Conservation (phyloP, 176 grass and related monocot species). For the Triticum monococcum region DNA sequence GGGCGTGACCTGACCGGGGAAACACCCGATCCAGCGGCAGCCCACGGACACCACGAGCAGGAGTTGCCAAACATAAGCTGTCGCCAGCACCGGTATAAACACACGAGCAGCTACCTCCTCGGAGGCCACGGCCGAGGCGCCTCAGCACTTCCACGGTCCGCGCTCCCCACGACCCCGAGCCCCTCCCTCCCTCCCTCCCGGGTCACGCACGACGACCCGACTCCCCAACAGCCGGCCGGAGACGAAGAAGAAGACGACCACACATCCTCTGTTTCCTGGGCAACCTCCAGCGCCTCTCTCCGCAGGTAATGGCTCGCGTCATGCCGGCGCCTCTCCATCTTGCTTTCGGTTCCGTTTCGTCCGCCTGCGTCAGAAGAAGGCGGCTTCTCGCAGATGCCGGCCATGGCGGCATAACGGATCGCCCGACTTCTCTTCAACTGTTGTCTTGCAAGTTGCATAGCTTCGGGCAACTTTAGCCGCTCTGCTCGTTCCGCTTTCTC, state of each 20-base stretch:
- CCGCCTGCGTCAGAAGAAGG: neutral
- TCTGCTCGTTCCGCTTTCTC: neutral
- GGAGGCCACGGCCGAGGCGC: slow-evolving; percentile 31
- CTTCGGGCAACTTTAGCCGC: neutral
- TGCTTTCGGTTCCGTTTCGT: neutral
- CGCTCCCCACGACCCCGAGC: neutral
- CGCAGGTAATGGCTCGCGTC: neutral
- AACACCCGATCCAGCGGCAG: neutral
- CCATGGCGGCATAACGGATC: neutral
- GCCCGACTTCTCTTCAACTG: neutral
- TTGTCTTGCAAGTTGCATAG: neutral
- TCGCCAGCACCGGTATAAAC: slow-evolving; percentile 20
- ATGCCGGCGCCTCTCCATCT: neutral
- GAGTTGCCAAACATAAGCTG: neutral
- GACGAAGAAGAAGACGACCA: neutral
- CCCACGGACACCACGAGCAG: slow-evolving; percentile 4
- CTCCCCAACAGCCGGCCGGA: neutral
- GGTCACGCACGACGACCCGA: neutral
- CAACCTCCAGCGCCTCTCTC: neutral
- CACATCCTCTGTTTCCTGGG: neutral
- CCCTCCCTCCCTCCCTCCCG: neutral
- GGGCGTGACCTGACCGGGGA: slow-evolving; percentile 32
- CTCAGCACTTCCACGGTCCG: slow-evolving; percentile 25
- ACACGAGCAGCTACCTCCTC: neutral
- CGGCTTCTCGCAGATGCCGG: neutral